Base-by-base conservation (phyloP, 768 basidiomycete species). In the Gloeostereum incarnatum region DNA sequence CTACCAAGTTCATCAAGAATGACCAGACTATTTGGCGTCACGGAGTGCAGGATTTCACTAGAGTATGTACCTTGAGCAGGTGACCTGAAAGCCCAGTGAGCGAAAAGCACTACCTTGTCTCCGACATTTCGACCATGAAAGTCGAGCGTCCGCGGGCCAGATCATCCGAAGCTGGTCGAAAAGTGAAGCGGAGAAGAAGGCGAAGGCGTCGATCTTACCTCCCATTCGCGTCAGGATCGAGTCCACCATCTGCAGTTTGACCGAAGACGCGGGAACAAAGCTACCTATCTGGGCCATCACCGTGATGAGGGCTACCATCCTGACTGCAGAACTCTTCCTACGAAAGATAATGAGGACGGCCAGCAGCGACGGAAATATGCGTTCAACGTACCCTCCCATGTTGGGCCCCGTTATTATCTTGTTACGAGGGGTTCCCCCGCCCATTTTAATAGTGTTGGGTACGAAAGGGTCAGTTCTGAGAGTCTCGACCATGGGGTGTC, bases 61-160 rank as follows among this genome's bases (percentile, higher is more conserved):
- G 8, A 8, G 26, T 8, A 8, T 29, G 26, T 29, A 29, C n/a
- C n/a, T n/a, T n/a, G n/a, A n/a, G n/a, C n/a, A n/a, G 14, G 26
- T 14, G 14, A 29, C 26, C 8, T 29, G 14, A 14, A 29, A 8
- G 14, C 8, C 26, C 26, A 8, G 8, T 29, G 26, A 14, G 14
- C 8, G 26, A 29, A 14, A 29, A 8, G 8, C 14, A 14, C 26
- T 3, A 7, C n/a, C 33, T 83, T 0, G 93, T 96, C 55, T 97
- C 92, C 4, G 83, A 70, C 69, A 98, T 81, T 58, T 99, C 94
- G 3, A 97, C 88, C 93, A 96, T 96, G 56, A 97, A 96, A 0
- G 87, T 98, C 0, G 91, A 94, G 6, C 88, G 76, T 0, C 91
- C 91, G 26, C 83, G 71, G 5, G 78, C 73, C 18, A 97, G 58